Percentiles rank a stretch among this genome's conserved stretches.
Evolutionary conservation across 129 eudicot species (phyloP).

Genomic region (Flaveria sonorensis): DNA sequence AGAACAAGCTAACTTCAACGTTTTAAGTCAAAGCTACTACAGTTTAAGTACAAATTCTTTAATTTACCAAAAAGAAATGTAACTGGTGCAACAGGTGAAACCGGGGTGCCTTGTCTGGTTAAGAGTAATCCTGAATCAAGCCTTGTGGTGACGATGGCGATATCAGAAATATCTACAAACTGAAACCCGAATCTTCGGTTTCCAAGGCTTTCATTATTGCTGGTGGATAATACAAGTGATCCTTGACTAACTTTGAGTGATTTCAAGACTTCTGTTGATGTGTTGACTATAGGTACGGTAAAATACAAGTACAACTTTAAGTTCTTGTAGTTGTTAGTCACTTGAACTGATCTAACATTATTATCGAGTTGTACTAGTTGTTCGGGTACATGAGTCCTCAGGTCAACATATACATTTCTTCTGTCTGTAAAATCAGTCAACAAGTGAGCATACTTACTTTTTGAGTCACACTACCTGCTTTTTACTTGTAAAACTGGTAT

Average conservation of each 20-base stretch:
- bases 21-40: conserved; percentile 10
- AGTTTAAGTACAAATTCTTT: not conserved
- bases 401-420: conserved; percentile 60
- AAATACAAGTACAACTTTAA: conserved; percentile 77
- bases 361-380: conserved; percentile 63
- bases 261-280: conserved; percentile 66
- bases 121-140: conserved; percentile 50
- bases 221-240: conserved; percentile 57
- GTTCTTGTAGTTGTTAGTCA: conserved; percentile 64
- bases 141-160: conserved; percentile 59
- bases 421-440: conserved; percentile 58
- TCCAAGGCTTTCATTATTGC: conserved; percentile 50
- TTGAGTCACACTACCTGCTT: conserved; percentile 18
- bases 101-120: conserved; percentile 78
- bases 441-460: conserved; percentile 19
- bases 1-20: conserved; percentile 1
- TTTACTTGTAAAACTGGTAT: not conserved
- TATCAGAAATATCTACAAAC: conserved; percentile 51
- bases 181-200: conserved; percentile 84
- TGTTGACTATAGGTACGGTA: conserved; percentile 69
- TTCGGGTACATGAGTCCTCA: conserved; percentile 84
- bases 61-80: conserved; percentile 84
- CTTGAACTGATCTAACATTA: conserved; percentile 75
- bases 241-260: conserved; percentile 71
- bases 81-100: conserved; percentile 73